A percentile compares a stretch with the other conserved stretches of the same genome.
Evolutionary conservation across 2,329 filamentous ascomycete species (phyloP).

Genomic region (Xylaria multiplex): DNA sequence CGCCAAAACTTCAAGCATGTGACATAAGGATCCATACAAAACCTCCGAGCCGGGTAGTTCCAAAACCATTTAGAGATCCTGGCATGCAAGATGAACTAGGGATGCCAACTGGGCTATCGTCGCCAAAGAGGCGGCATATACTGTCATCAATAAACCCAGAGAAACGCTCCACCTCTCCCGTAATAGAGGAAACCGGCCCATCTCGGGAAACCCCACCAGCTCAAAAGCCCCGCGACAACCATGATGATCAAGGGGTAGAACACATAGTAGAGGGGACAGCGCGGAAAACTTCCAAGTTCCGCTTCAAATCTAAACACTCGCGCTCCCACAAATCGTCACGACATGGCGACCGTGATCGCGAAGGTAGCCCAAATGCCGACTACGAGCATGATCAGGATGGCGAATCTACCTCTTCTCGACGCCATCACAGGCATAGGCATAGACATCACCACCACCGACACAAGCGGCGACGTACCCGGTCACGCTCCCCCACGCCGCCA

Average conservation of each 20-base stretch:
- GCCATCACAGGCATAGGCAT: conserved; percentile 39
- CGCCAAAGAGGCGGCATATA: conserved; percentile 50
- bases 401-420: conserved; percentile 33
- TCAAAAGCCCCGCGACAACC: conserved; percentile 31
- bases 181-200: conserved; percentile 23
- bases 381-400: conserved; percentile 18
- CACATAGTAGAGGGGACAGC: conserved; percentile 29
- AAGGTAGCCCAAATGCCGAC: conserved; percentile 20
- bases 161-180: conserved; percentile 37
- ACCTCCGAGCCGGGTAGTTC: not conserved
- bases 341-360: conserved; percentile 28
- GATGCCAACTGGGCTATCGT: conserved; percentile 47
- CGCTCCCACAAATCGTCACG: conserved; percentile 43
- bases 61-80: conserved; percentile 1
- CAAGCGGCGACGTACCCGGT: conserved; percentile 46
- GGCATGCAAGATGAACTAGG: conserved; percentile 39
- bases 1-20: too few relatives aligned
- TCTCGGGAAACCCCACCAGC: conserved; percentile 29
- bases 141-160: conserved; percentile 50
- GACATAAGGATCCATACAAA: not conserved
- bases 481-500: conserved; percentile 56
- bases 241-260: conserved; percentile 31
- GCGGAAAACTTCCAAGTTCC: conserved; percentile 51
- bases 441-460: conserved; percentile 47
- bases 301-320: conserved; percentile 55